Evolutionary conservation across 2,329 filamentous ascomycete genomes (phyloP).

Genomic region (Lomentospora prolificans): DNA sequence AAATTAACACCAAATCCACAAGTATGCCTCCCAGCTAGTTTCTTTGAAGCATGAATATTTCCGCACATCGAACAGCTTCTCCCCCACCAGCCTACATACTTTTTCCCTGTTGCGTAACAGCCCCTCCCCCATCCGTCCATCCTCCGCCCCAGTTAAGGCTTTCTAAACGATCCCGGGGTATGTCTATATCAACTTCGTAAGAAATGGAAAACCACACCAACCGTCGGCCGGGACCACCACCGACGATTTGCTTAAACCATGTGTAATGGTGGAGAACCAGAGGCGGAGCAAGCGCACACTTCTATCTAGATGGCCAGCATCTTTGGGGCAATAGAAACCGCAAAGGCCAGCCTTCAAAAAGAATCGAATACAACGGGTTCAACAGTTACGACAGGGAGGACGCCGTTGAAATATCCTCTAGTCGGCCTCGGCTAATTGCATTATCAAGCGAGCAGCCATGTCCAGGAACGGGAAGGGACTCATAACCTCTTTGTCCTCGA

Average conservation of each 20-base stretch:
- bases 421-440: constrained; percentile 75
- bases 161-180: not conserved
- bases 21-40: not conserved
- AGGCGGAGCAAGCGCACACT: too few relatives aligned
- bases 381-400: constrained; percentile 9
- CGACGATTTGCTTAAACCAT: not conserved
- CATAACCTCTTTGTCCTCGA: constrained; percentile 90
- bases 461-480: constrained; percentile 95
- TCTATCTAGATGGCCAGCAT: constrained; percentile 3
- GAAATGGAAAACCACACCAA: constrained; percentile 2
- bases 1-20: not conserved
- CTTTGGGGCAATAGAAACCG: not conserved
- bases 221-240: not conserved
- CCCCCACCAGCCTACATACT: not conserved
- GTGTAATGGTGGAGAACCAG: too few relatives aligned
- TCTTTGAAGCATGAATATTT: not conserved
- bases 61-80: not conserved
- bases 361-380: constrained; percentile 7
- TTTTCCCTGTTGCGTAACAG: not conserved
- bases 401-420: not conserved
- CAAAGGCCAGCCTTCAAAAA: constrained; percentile 2
- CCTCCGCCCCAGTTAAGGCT: not conserved
- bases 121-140: not conserved
- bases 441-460: constrained; percentile 83
- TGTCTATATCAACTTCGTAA: not conserved